Evolutionary conservation across 306 rosid species (phyloP), one percentile per base, ranked within the genome.

Genomic region (Hylodesmum podocarpum): DNA sequence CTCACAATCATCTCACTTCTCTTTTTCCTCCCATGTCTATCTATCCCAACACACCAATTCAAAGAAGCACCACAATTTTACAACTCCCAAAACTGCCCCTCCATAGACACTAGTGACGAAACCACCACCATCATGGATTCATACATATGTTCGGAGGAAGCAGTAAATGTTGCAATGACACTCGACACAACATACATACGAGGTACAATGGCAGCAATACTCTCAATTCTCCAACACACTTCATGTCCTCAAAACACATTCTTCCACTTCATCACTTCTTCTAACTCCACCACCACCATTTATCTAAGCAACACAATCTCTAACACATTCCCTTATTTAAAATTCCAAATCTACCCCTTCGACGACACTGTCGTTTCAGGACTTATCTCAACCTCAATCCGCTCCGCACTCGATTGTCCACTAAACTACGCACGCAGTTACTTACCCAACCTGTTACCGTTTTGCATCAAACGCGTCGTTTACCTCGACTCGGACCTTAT

Each of bases 11-110:
- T 77, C 69, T 11, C 43, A 15, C 65, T n/a, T n/a, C n/a, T 73
- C 25, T 22, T 73, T 2, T 63, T 66, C 33, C 19, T 44, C 47
- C 83, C 59, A n/a, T 66, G 24, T 61, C 31, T 25, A 6, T 24
- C 73, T 24, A 15, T 6, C 15, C 33, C 79, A 18, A 4, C 66
- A 7, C 88, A 70, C 8, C 85, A 76, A n/a, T 96, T 96, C 86
- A 86, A 87, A 85, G 99, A 96, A 82, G 99, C 99, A 2, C 99
- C 99, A 4, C 87, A 96, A 77, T 96, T 96, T 87, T 92, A 96
- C 87, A 96, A 96, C 65, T 89, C 99, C 46, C 94, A 88, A 0
- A 86, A 81, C 8, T 96, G 99, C 73, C 76, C 87, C 31, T 75
- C 84, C 51, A 7, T 66, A 24, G 41, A 74, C 53, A 36, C 76